Evolutionary conservation across 257 asterid species (phyloP).

Genomic region (Cordia subcordata): DNA sequence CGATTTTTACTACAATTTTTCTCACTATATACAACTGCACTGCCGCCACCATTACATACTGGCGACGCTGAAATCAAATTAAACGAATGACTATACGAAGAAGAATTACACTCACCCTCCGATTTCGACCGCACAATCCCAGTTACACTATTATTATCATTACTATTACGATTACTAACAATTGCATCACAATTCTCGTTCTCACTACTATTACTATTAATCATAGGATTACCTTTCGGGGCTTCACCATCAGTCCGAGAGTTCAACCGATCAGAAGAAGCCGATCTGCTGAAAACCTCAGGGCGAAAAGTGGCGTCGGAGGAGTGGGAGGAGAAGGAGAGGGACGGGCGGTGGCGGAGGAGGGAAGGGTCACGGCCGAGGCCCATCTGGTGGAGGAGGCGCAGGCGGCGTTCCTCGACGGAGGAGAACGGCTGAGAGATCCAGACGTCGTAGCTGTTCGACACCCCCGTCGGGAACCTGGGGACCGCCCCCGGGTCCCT

Average conservation of each 20-base stretch:
- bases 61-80: no score
- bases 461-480: conserved; percentile 49
- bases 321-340: conserved; percentile 24
- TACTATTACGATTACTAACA: background rate
- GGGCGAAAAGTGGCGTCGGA: conserved; percentile 13
- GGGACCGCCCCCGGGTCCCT: conserved; percentile 30
- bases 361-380: conserved; percentile 73
- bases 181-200: background rate
- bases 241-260: conserved; percentile 9
- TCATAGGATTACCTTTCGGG: background rate
- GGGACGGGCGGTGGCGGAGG: conserved; percentile 51
- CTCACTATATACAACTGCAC: conserved; percentile 29
- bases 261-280: conserved; percentile 22
- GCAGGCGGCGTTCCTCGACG: conserved; percentile 79
- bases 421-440: conserved; percentile 71
- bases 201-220: background rate
- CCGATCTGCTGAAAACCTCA: conserved; percentile 22
- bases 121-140: conserved; percentile 48
- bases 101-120: conserved; percentile 39
- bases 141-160: conserved; percentile 7
- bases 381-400: conserved; percentile 73
- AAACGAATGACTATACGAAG: conserved; percentile 14
- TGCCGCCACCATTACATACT: conserved; percentile 19
- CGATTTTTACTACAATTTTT: conserved; percentile 11
- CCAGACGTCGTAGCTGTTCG: conserved; percentile 78